A percentile compares a stretch with the other conserved stretches of the same genome.
phyloP scores from a whole-genome alignment of 2,329 filamentous ascomycete genomes.

The Neofusicoccum cordaticola region DNA sequence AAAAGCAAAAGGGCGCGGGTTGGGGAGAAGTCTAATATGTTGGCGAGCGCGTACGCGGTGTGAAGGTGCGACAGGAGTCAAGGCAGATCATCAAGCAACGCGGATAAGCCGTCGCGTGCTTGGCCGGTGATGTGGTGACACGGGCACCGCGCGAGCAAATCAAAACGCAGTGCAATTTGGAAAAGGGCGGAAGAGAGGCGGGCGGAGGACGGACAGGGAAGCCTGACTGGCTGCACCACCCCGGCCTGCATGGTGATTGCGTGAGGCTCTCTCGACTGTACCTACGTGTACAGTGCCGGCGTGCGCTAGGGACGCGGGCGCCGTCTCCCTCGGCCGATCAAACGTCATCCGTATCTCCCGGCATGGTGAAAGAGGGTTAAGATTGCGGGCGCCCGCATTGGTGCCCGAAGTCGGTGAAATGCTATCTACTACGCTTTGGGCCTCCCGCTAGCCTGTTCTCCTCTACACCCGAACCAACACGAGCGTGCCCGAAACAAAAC shows the following conservation, averaged over 20 bases:
- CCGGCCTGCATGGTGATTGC: too few species aligned
- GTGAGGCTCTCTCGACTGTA: not conserved
- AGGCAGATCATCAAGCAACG: not conserved
- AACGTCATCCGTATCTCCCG: not conserved
- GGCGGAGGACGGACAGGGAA: not conserved
- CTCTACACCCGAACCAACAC: not conserved
- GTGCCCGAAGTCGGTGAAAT: constrained; percentile 1
- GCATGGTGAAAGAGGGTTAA: not conserved
- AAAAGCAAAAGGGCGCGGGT: not conserved
- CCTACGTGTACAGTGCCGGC: not conserved
- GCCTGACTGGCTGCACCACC: not conserved
- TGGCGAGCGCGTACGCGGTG: not conserved
- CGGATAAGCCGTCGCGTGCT: not conserved
- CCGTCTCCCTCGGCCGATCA: not conserved
- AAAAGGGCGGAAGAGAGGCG: not conserved
- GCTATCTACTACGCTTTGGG: not conserved
- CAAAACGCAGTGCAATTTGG: not conserved
- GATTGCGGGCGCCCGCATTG: constrained; percentile 1
- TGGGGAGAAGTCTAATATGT: not conserved
- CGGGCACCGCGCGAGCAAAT: not conserved
- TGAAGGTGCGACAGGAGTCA: not conserved
- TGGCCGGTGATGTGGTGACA: not conserved
- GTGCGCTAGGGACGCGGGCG: not conserved
- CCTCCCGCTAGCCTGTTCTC: not conserved
- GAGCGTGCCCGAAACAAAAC: not conserved